phyloP scores from a whole-genome alignment of 805 yeast genomes.

The Starmerella khaoyaiensis region DNA sequence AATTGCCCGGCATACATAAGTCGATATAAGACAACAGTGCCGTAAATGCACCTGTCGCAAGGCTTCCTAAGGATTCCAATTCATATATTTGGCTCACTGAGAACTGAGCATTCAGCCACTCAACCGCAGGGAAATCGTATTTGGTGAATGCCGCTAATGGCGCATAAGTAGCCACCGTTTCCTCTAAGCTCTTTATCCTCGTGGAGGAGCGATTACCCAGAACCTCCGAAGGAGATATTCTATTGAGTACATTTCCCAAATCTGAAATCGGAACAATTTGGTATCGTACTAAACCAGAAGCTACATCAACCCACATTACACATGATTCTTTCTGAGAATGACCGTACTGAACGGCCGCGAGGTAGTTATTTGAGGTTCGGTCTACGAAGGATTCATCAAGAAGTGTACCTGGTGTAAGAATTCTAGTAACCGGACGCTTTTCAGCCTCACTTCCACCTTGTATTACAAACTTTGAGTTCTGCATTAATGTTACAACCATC shows the following conservation, averaged over 20 bases:
- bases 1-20: conserved; percentile 58
- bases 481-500: conserved; percentile 72
- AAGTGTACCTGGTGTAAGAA: conserved; percentile 86
- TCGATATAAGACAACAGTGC: conserved; percentile 54
- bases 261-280: conserved; percentile 50
- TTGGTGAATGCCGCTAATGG: conserved; percentile 35
- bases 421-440: conserved; percentile 57
- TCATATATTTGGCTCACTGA: conserved; percentile 1
- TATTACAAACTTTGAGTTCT: conserved; percentile 23
- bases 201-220: too few relatives aligned
- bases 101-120: conserved; percentile 8
- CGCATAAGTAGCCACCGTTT: conserved; percentile 29
- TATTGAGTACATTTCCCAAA: conserved; percentile 54
- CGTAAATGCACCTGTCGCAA: conserved; percentile 48
- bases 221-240: conserved; percentile 74
- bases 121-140: conserved; percentile 32
- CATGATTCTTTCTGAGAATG: conserved; percentile 38
- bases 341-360: conserved; percentile 40
- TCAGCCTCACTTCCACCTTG: conserved; percentile 26
- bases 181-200: conserved; percentile 37
- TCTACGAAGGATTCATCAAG: conserved; percentile 76
- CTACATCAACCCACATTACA: conserved; percentile 76
- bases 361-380: conserved; percentile 54
- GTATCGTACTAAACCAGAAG: conserved; percentile 60
- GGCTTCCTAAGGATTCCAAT: conserved; percentile 17